These are phyloP conservation scores for Arachis stenosperma DNA, from an alignment of 306 rosid species.

Conservation along the genomic window DNA sequence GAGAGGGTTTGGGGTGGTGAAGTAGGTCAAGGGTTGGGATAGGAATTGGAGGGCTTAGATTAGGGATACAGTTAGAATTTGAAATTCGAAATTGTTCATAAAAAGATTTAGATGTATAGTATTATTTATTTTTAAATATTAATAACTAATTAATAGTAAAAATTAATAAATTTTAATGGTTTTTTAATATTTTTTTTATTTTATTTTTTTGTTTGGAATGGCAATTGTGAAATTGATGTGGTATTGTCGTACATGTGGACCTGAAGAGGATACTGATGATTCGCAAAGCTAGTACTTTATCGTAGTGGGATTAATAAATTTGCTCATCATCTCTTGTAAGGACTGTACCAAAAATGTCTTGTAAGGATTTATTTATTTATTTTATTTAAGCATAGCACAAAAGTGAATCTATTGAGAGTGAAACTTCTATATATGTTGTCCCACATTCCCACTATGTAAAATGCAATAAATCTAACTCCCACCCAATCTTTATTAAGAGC, in stretches of 20 bases:
- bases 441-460: conserved; percentile 41
- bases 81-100: too few species aligned
- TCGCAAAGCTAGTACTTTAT: conserved; percentile 19
- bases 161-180: too few species aligned
- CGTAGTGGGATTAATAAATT: conserved; percentile 34
- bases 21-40: too few species aligned
- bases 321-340: not conserved
- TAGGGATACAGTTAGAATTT: too few species aligned
- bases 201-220: not conserved
- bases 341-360: conserved; percentile 19
- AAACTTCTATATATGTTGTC: conserved; percentile 26
- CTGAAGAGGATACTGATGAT: not conserved
- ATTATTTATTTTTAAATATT: too few species aligned
- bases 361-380: conserved; percentile 8
- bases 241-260: not conserved
- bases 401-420: conserved; percentile 42
- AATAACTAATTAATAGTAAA: too few species aligned
- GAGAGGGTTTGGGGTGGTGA: too few species aligned
- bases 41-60: too few species aligned
- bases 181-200: not conserved
- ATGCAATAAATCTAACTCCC: conserved; percentile 35
- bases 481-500: conserved; percentile 47
- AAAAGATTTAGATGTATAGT: too few species aligned
- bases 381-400: conserved; percentile 37
- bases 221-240: conserved; percentile 9